Conservation (phyloP, 2,329 filamentous ascomycete genomes). For the Ceratocystis lukuohia region DNA sequence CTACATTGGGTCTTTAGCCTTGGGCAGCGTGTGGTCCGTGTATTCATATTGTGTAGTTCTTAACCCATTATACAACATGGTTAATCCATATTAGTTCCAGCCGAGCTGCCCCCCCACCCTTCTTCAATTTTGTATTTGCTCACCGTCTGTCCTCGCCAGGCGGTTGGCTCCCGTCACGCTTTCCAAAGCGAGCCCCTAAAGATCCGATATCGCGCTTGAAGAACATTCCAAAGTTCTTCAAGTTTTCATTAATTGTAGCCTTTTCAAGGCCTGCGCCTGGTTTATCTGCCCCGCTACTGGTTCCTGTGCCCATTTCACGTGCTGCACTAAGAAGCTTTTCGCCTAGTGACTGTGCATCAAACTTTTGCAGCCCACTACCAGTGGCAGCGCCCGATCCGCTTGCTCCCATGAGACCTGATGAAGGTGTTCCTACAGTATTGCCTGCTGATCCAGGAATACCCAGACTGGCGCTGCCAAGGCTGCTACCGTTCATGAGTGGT, state of each 20-base stretch:
- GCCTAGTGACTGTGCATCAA: slow-evolving; percentile 71
- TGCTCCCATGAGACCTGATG: slow-evolving; percentile 15
- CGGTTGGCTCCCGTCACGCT: slow-evolving; percentile 35
- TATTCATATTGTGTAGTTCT: not conserved
- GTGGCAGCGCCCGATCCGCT: slow-evolving; percentile 30
- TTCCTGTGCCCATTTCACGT: slow-evolving; percentile 59
- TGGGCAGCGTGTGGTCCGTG: not conserved
- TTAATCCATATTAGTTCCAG: not conserved
- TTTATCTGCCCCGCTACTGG: slow-evolving; percentile 20
- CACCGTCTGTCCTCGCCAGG: slow-evolving; percentile 20
- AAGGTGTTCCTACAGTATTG: not conserved
- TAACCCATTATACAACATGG: not conserved
- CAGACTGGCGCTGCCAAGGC: slow-evolving; percentile 22
- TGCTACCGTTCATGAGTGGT: slow-evolving; percentile 41
- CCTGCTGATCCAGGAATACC: not conserved
- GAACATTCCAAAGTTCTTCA: slow-evolving; percentile 94
- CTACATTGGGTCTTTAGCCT: not conserved
- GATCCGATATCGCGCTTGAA: slow-evolving; percentile 77
- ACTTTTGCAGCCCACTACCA: slow-evolving; percentile 37
- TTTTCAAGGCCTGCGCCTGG: slow-evolving; percentile 36
- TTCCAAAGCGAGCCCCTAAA: slow-evolving; percentile 60
- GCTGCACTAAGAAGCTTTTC: slow-evolving; percentile 82
- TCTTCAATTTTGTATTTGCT: not conserved
- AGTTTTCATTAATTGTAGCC: slow-evolving; percentile 75
- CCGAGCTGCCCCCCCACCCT: not conserved